These are phyloP conservation scores for Aspergillus mulundensis DNA, from an alignment of 495 filamentous ascomycete genomes.

Conservation along the genomic window DNA sequence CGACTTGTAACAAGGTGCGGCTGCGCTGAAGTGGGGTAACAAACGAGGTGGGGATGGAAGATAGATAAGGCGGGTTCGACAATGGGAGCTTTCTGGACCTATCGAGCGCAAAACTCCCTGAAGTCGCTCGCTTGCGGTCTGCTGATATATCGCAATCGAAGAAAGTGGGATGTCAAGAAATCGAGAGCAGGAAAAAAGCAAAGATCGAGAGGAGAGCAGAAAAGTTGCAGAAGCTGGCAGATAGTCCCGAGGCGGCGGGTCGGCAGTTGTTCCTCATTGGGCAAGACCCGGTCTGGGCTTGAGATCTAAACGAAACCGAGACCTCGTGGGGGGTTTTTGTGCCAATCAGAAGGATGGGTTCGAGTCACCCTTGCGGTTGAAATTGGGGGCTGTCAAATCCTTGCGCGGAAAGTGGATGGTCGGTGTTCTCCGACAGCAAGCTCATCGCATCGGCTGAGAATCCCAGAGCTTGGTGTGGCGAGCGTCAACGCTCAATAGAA, in stretches of 20 bases:
- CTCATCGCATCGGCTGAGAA: neutral
- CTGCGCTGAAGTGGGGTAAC: neutral
- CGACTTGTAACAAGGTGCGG: neutral
- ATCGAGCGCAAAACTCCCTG: constrained; percentile 57
- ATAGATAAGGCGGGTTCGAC: neutral
- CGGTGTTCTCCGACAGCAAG: constrained; percentile 3
- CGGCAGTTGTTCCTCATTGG: neutral
- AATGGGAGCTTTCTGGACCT: constrained; percentile 41
- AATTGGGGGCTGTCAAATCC: neutral
- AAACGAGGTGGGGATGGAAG: neutral
- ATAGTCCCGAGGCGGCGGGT: constrained; percentile 2
- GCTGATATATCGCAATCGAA: neutral
- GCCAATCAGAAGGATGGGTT: neutral
- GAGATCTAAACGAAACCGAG: constrained; percentile 7
- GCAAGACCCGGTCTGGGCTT: constrained; percentile 2
- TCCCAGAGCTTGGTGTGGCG: neutral
- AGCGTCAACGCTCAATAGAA: neutral
- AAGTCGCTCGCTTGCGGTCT: constrained; percentile 50
- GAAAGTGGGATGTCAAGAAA: neutral
- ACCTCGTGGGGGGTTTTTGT: constrained; percentile 2
- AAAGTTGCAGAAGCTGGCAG: constrained; percentile 2
- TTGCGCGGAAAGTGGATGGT: neutral
- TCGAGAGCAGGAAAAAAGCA: neutral
- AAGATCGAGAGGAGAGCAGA: constrained; percentile 1
- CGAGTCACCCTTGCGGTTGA: neutral